phyloP scores from a whole-genome alignment of 1,139 yeast species.

The Meyerozyma guilliermondii region DNA sequence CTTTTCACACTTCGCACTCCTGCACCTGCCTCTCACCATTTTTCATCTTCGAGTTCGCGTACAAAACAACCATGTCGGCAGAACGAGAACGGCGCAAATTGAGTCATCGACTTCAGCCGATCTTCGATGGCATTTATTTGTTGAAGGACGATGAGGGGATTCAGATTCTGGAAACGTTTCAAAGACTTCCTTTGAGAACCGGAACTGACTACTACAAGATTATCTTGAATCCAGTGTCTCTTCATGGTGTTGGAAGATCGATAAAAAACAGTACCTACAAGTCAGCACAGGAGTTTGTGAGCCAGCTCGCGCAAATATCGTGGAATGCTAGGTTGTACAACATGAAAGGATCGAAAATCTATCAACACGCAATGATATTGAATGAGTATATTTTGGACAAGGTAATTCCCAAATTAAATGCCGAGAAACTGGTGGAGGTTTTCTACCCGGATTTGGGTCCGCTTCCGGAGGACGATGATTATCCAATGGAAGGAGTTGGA shows the following conservation, averaged over 20 bases:
- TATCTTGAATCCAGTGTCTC: conserved; percentile 38
- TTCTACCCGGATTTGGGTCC: conserved; percentile 72
- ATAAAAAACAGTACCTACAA: conserved; percentile 50
- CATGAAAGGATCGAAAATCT: conserved; percentile 61
- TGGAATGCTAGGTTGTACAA: conserved; percentile 90
- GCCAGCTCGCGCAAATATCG: conserved; percentile 75
- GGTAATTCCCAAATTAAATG: conserved; percentile 50
- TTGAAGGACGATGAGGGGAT: conserved; percentile 41
- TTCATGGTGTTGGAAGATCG: conserved; percentile 36
- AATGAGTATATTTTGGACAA: conserved; percentile 55
- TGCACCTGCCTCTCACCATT: background rate
- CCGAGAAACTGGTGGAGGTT: conserved; percentile 36
- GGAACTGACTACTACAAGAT: conserved; percentile 44
- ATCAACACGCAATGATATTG: conserved; percentile 65
- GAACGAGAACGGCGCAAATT: conserved; percentile 40
- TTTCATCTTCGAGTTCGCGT: background rate
- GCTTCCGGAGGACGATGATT: conserved; percentile 51
- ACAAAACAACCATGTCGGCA: conserved; percentile 6
- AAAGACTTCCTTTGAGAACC: conserved; percentile 48
- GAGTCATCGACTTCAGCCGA: conserved; percentile 30
- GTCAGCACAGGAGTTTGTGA: conserved; percentile 62
- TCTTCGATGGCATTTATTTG: conserved; percentile 39
- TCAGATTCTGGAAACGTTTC: conserved; percentile 44
- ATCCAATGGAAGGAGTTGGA: conserved; percentile 9
- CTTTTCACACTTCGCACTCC: too few species aligned